A percentile compares a stretch with the other conserved stretches of the same genome.
Conservation (phyloP, 2,329 filamentous ascomycete species). For the Colletotrichum neosansevieriae region DNA sequence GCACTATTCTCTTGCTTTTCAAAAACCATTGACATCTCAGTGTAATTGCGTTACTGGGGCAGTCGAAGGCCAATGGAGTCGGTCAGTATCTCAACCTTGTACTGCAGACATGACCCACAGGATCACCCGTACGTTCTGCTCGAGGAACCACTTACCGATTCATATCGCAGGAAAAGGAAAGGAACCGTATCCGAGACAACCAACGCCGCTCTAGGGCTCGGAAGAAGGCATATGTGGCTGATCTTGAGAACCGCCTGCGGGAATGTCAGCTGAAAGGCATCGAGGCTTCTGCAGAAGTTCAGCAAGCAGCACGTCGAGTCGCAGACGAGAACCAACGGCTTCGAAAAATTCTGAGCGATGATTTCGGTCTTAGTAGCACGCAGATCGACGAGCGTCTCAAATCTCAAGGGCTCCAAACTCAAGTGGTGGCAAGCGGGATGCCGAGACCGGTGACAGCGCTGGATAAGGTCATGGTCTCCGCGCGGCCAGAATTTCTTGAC, state of each 20-base stretch:
- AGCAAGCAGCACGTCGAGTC: conserved; percentile 75
- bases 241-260: conserved; percentile 74
- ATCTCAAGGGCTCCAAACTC: conserved; percentile 15
- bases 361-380: conserved; percentile 66
- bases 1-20: background rate
- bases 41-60: background rate
- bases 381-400: conserved; percentile 62
- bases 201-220: conserved; percentile 81
- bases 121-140: background rate
- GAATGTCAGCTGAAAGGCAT: conserved; percentile 74
- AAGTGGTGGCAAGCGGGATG: background rate
- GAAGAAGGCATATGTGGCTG: conserved; percentile 78
- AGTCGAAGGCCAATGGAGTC: conserved; percentile 33
- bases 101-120: background rate
- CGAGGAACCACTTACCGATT: conserved; percentile 31
- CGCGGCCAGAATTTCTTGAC: conserved; percentile 44
- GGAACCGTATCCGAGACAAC: conserved; percentile 76
- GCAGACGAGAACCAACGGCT: conserved; percentile 77
- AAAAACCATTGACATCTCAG: background rate
- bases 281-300: conserved; percentile 78
- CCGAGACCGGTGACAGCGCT: conserved; percentile 43
- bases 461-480: conserved; percentile 53
- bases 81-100: conserved; percentile 25
- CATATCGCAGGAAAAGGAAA: conserved; percentile 33
- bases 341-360: conserved; percentile 66